Evolutionary conservation across 164 flowering plant genomes (phyloP).

Genomic region (Brasenia schreberi): DNA sequence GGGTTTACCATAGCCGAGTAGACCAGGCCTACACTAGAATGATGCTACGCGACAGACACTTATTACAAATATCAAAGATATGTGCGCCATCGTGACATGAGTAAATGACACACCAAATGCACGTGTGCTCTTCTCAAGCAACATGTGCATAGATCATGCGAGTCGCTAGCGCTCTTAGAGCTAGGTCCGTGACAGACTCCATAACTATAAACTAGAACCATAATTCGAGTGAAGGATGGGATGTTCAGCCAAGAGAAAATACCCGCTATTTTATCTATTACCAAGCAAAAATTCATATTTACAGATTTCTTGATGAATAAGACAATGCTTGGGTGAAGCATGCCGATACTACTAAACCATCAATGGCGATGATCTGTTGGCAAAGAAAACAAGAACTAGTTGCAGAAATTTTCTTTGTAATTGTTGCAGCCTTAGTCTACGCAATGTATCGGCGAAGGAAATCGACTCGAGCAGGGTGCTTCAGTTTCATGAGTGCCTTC

Average conservation of each 20-base stretch:
- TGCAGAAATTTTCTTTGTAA: neutral
- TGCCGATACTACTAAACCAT: neutral
- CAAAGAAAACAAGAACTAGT: neutral
- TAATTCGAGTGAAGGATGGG: too few relatives aligned
- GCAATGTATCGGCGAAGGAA: slow-evolving; percentile 60
- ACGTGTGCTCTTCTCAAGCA: too few relatives aligned
- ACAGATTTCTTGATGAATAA: neutral
- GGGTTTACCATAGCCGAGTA: too few relatives aligned
- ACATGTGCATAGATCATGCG: too few relatives aligned
- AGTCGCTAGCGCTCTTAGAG: too few relatives aligned
- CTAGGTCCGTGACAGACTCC: too few relatives aligned
- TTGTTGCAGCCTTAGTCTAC: slow-evolving; percentile 11
- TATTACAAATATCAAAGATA: too few relatives aligned
- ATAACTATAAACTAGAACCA: too few relatives aligned
- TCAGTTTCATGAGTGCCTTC: slow-evolving; percentile 96
- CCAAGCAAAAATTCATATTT: neutral
- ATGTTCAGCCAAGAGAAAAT: neutral
- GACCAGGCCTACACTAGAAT: too few relatives aligned
- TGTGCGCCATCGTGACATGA: too few relatives aligned
- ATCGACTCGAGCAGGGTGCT: slow-evolving; percentile 85
- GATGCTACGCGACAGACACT: too few relatives aligned
- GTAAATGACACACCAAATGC: too few relatives aligned
- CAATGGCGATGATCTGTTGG: neutral
- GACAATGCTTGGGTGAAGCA: neutral
- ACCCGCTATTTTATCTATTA: neutral